These are phyloP conservation scores for Kwoniella sp. DNA, from an alignment of 768 basidiomycete species.

Conservation along the genomic window DNA sequence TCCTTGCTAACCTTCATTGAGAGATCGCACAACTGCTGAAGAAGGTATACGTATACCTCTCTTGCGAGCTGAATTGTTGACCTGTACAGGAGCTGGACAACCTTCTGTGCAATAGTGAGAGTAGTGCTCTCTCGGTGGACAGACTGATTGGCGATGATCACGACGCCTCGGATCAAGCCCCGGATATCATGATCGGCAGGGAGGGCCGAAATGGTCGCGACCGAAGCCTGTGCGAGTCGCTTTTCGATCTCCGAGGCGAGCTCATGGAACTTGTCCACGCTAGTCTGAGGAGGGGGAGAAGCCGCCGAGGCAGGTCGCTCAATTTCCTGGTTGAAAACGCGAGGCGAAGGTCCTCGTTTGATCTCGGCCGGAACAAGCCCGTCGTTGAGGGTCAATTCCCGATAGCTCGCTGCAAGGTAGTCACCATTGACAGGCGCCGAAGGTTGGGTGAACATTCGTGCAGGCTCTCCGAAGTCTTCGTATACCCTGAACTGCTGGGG, in stretches of 20 bases:
- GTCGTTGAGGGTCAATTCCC: slow-evolving; percentile 15
- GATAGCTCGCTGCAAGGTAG: slow-evolving; percentile 17
- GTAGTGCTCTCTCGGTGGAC: slow-evolving; percentile 78
- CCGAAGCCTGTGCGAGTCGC: slow-evolving; percentile 68
- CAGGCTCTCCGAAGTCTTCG: slow-evolving; percentile 76
- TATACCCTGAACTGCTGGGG: slow-evolving; percentile 80
- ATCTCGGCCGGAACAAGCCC: slow-evolving; percentile 25
- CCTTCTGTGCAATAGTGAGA: slow-evolving; percentile 89
- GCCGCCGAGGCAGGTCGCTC: slow-evolving; percentile 23
- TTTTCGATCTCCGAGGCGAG: slow-evolving; percentile 70
- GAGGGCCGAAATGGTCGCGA: slow-evolving; percentile 64
- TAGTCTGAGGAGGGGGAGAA: slow-evolving; percentile 62
- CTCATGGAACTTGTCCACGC: slow-evolving; percentile 76
- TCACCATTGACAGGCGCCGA: slow-evolving; percentile 51
- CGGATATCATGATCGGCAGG: slow-evolving; percentile 83
- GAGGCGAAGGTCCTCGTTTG: slow-evolving; percentile 34
- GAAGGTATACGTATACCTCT: slow-evolving; percentile 84
- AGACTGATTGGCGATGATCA: slow-evolving; percentile 74
- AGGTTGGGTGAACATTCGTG: slow-evolving; percentile 53
- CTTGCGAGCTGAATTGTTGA: slow-evolving; percentile 76
- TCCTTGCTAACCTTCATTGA: slow-evolving; percentile 94
- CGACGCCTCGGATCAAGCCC: slow-evolving; percentile 74
- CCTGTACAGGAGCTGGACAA: slow-evolving; percentile 91
- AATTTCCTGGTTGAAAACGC: slow-evolving; percentile 14
- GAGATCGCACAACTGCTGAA: slow-evolving; percentile 80